Evolutionary conservation across 2,329 filamentous ascomycete genomes (phyloP), one percentile per base, ranked within the genome.

Genomic region (Curvularia sp.): DNA sequence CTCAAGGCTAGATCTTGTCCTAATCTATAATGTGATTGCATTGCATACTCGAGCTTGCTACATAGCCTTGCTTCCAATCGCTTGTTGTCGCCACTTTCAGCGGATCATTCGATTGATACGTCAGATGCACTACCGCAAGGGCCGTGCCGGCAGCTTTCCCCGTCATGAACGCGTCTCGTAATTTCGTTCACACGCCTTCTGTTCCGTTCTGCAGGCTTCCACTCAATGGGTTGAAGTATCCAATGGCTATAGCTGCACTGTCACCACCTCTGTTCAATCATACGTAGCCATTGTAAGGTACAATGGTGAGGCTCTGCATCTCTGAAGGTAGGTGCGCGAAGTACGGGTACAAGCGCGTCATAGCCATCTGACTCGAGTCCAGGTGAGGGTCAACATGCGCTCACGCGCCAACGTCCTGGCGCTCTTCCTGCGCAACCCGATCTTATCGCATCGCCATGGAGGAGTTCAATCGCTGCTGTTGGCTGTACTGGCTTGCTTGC

Each of bases 261-360:
- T 15, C 15, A 18, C 26, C 55, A 38, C 31, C 38, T 49, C 42
- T 38, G n/a, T 55, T 41, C 22, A 30, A 33, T 28, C 10, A 24
- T 24, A 15, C 12, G 28, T 28, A 41, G 22, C 15, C 31, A 22
- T 28, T 38, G 31, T 22, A 53, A 26, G 10, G 26, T 42, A 69
- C 46, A 9, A 71, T 70, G 66, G 68, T 70, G 51, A 66, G 63
- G 30, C 50, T 71, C 15, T 66, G 65, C 41, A 58, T 70, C n/a
- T 62, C 68, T 39, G 64, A 64, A 63, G 68, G 68, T 67, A 47
- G 22, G 52, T 43, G 38, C 6, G 13, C 30, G 0, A 13, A 44
- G 33, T 15, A 15, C 35, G 13, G 10, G 10, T 22, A 28, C 24
- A 41, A 22, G 9, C 35, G 10, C 1, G 20, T 12, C 48, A 4